These are phyloP conservation scores for Lepraria neglecta DNA, from an alignment of 495 filamentous ascomycete genomes.

Conservation along the genomic window DNA sequence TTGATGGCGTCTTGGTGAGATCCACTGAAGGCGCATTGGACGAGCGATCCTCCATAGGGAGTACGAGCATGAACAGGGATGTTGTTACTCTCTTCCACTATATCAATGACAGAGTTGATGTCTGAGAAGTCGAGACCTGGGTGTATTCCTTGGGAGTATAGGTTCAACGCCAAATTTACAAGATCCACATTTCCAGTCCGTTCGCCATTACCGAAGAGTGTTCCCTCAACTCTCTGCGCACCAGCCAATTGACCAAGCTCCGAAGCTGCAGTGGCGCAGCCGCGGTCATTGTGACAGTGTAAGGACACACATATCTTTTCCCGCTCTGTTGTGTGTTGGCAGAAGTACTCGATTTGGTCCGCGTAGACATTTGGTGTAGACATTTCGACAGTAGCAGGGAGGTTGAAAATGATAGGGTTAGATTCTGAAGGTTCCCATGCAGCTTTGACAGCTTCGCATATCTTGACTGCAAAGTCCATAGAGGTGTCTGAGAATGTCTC, in stretches of 20 bases:
- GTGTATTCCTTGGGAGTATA: constrained; percentile 91
- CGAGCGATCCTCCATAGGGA: constrained; percentile 84
- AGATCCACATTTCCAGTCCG: constrained; percentile 94
- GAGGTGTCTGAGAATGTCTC: constrained; percentile 94
- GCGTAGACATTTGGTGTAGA: constrained; percentile 93
- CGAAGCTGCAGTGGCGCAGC: constrained; percentile 80
- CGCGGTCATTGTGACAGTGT: constrained; percentile 92
- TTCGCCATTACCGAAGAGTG: constrained; percentile 93
- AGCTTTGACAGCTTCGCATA: constrained; percentile 94
- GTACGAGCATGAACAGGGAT: constrained; percentile 85
- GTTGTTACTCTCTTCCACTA: constrained; percentile 89
- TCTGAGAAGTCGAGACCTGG: constrained; percentile 90
- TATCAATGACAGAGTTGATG: constrained; percentile 77
- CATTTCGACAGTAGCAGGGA: constrained; percentile 95
- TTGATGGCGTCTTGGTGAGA: constrained; percentile 97
- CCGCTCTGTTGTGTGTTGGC: constrained; percentile 67
- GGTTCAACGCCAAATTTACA: constrained; percentile 88
- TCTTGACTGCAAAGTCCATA: constrained; percentile 71
- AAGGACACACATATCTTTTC: constrained; percentile 77
- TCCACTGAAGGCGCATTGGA: constrained; percentile 83
- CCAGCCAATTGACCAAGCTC: constrained; percentile 98
- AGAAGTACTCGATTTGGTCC: constrained; percentile 96
- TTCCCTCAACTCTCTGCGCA: constrained; percentile 89
- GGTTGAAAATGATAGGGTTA: constrained; percentile 92
- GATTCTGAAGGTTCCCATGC: constrained; percentile 82